Evolutionary conservation across 116 monocot species (phyloP).

Genomic region (Papilionanthe hybrid): DNA sequence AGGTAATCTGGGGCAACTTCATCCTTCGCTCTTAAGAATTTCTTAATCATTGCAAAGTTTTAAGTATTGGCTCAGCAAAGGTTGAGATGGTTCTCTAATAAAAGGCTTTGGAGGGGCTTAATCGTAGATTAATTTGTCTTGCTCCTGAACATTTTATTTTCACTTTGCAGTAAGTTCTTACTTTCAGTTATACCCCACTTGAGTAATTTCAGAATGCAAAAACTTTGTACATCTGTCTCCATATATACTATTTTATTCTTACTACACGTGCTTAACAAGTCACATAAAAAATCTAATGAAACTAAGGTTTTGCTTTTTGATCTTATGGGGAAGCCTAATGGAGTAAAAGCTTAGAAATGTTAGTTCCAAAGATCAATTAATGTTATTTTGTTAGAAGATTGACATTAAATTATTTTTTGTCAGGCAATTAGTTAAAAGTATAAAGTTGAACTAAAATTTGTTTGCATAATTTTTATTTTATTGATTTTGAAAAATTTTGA

Average conservation of each 20-base stretch:
- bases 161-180: neutral
- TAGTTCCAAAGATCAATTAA: neutral
- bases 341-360: neutral
- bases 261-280: neutral
- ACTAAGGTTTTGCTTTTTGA: neutral
- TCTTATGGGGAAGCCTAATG: neutral
- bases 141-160: neutral
- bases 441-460: too few relatives aligned
- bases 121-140: neutral
- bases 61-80: neutral
- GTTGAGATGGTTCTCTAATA: neutral
- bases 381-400: neutral
- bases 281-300: neutral
- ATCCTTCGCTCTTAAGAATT: neutral
- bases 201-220: neutral
- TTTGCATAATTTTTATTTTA: too few relatives aligned
- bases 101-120: neutral
- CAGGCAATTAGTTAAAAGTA: too few relatives aligned
- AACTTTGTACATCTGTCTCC: neutral
- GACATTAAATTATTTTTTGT: too few relatives aligned
- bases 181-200: neutral
- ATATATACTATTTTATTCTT: neutral
- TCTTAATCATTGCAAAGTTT: neutral
- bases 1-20: constrained; percentile 14
- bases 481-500: too few relatives aligned